A percentile compares a stretch with the other conserved stretches of the same genome.
These are phyloP conservation scores for Paraleonurus japonicus DNA, from an alignment of 257 asterid genomes.

Conservation along the genomic window DNA sequence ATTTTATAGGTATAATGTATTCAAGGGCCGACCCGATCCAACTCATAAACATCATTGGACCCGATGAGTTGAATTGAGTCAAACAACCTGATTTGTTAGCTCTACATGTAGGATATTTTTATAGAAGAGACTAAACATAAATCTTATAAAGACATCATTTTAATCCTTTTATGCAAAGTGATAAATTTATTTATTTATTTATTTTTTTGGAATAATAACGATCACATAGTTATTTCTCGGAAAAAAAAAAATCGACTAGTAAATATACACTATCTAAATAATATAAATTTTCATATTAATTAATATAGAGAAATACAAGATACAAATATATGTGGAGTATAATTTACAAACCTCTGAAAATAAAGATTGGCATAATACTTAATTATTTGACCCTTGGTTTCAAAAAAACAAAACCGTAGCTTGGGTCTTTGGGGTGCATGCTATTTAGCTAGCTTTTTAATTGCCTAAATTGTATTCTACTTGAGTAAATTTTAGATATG, in stretches of 20 bases:
- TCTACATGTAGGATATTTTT: too few relatives aligned
- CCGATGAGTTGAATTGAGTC: too few relatives aligned
- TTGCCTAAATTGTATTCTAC: slow-evolving; percentile 13
- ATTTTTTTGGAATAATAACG: not conserved
- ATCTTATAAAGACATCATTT: not conserved
- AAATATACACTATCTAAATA: not conserved
- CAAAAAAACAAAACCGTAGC: not conserved
- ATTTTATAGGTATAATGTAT: too few relatives aligned
- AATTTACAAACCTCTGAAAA: not conserved
- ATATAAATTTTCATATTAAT: not conserved
- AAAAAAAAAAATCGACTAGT: not conserved
- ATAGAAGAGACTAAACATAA: not conserved
- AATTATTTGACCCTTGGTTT: slow-evolving; percentile 11
- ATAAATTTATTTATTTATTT: not conserved
- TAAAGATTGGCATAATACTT: not conserved
- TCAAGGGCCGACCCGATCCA: too few relatives aligned
- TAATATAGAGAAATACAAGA: not conserved
- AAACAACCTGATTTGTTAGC: too few relatives aligned
- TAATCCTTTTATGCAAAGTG: not conserved
- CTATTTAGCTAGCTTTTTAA: slow-evolving; percentile 12
- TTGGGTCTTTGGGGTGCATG: slow-evolving; percentile 15
- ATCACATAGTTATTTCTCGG: not conserved
- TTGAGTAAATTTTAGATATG: not conserved
- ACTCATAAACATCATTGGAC: too few relatives aligned
- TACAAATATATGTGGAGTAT: not conserved